Base-by-base conservation (phyloP, 345 rosid species). In the Sonneratia alba region DNA sequence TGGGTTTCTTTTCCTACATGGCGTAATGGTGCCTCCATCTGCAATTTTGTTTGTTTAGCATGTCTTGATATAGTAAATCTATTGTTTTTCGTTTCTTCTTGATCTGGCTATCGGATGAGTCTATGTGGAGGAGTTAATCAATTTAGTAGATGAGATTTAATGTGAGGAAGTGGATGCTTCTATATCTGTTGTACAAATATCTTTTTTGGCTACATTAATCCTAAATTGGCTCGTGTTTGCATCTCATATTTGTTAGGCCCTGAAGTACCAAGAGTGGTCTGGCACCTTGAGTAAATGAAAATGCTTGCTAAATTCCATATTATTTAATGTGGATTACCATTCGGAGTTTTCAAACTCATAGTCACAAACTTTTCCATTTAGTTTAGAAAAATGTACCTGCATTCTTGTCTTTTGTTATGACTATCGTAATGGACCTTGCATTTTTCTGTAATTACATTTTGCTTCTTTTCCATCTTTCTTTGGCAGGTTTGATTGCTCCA, bases 401-500 rank as follows among this genome's bases (percentile, higher is more conserved):
- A 62, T 62, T 27, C 19, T 62, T 62, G 37, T 34, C 32, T 27
- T 34, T 16, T 34, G 37, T 4, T 6, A 34, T 62, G 5, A 57
- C 34, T 7, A 57, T 22, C 3, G n/a, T 22, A 57, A 22, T 8
- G 7, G 13, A 57, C 32, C 37, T 69, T n/a, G n/a, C 7, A 14
- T n/a, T 68, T 16, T 69, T 7, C 1, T 13, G 14, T 69, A 32
- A 42, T 19, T 38, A 24, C 13, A 21, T 61, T 36, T 22, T 45
- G 16, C 7, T 8, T 19, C 38, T 18, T 68, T 45, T 47, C 38
- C 48, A 11, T 56, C 36, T 21, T 22, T 15, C 59, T 55, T 63
- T 78, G 84, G 66, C 75, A 94, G 98, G 89, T 76, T 94, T 70
- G 96, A 91, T 83, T 91, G 96, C 84, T 94, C 95, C 48, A 80